These are phyloP conservation scores for Ascomycota sp. DNA, from an alignment of 2,329 filamentous ascomycete genomes.

Conservation along the genomic window DNA sequence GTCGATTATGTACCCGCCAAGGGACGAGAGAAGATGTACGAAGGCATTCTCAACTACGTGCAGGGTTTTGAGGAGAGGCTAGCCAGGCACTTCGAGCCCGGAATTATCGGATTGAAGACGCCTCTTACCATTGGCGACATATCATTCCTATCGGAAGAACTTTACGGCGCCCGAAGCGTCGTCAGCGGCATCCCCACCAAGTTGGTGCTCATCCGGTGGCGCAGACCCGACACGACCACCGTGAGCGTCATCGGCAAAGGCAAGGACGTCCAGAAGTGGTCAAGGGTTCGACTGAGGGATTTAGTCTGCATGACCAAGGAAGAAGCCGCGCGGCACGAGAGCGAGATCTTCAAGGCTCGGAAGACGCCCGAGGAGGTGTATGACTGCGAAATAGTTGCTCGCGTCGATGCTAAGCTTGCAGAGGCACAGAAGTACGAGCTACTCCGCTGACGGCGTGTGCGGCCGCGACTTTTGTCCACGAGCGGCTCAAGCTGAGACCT, in stretches of 20 bases:
- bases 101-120: slow-evolving; percentile 49
- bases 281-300: slow-evolving; percentile 46
- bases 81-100: slow-evolving; percentile 22
- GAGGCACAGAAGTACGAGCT: slow-evolving; percentile 45
- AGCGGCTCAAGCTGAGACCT: too few relatives aligned
- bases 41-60: slow-evolving; percentile 54
- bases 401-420: slow-evolving; percentile 43
- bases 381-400: slow-evolving; percentile 40
- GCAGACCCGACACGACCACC: slow-evolving; percentile 38
- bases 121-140: slow-evolving; percentile 65
- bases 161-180: slow-evolving; percentile 65
- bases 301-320: slow-evolving; percentile 88
- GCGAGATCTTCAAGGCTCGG: slow-evolving; percentile 50
- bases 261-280: slow-evolving; percentile 56
- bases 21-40: slow-evolving; percentile 78
- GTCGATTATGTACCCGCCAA: slow-evolving; percentile 67
- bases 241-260: slow-evolving; percentile 39
- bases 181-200: slow-evolving; percentile 67
- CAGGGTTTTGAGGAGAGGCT: slow-evolving; percentile 66
- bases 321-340: slow-evolving; percentile 63
- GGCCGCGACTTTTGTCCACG: too few relatives aligned
- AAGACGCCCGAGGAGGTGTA: slow-evolving; percentile 57
- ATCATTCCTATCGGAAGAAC: slow-evolving; percentile 74
- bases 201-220: slow-evolving; percentile 65
- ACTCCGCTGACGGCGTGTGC: too few relatives aligned